phyloP scores from a whole-genome alignment of 2,329 filamentous ascomycete genomes.

The Trichoderma hamatum region DNA sequence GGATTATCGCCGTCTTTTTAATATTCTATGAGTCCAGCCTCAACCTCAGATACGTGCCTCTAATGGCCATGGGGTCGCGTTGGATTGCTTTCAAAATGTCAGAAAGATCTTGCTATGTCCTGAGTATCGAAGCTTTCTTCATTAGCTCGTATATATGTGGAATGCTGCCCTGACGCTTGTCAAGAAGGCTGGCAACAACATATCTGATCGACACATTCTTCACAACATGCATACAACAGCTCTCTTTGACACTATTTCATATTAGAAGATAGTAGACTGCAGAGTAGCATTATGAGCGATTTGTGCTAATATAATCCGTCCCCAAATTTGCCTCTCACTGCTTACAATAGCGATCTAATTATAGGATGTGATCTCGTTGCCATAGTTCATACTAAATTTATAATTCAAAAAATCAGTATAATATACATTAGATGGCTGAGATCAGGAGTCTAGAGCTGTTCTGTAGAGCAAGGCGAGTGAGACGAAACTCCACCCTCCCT shows the following conservation, averaged over 20 bases:
- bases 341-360: neutral
- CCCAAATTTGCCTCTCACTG: neutral
- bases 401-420: neutral
- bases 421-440: neutral
- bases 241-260: neutral
- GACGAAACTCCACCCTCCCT: neutral
- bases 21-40: neutral
- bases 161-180: neutral
- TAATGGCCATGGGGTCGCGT: neutral
- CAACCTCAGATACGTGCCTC: neutral
- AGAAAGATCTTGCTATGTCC: neutral
- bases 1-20: neutral
- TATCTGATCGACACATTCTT: neutral
- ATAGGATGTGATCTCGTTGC: neutral
- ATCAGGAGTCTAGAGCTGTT: neutral
- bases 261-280: neutral
- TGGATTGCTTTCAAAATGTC: neutral
- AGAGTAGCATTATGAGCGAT: neutral
- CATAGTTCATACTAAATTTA: neutral
- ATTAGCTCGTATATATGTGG: neutral
- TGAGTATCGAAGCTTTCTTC: neutral
- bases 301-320: neutral
- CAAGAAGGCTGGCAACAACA: neutral
- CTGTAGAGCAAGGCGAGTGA: neutral
- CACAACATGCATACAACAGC: neutral